Base-by-base conservation (phyloP, 768 basidiomycete genomes). In the Podaxis rugospora region DNA sequence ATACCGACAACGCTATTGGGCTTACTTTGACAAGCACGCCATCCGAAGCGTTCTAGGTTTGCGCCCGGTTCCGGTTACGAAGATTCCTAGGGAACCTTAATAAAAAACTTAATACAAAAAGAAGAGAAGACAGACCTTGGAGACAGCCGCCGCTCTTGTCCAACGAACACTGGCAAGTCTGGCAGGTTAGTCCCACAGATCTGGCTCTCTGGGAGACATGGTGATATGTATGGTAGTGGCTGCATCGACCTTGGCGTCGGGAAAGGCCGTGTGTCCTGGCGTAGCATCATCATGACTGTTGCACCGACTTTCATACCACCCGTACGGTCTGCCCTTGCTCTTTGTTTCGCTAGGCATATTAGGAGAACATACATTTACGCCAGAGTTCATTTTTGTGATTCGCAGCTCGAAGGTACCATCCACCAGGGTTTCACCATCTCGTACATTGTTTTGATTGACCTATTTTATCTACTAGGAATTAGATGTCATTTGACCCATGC, bases 241-340 rank as follows among this genome's bases (percentile, higher is more conserved):
- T 11, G 16, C 28, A 9, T 32, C 28, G 28, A 7, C 28, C 28
- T 32, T 44, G 55, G 67, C 64, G 46, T 68, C 73, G 46, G 75
- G 73, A 71, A 72, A 68, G 36, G 37, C 37, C 37, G 11, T 18
- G 37, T 54, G 36, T 32, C 16, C 52, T 39, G 52, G 36, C 18
- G 35, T 40, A 54, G 52, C 11, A 54, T n/a, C n/a, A n/a, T n/a
- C n/a, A n/a, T n/a, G n/a, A n/a, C 32, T 28, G 14, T 32, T 46
- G 28, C 32, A 3, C 28, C 28, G 10, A 35, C 39, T 0, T 47
- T 57, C 55, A 57, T 57, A 57, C 35, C 57, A 37, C 57, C 35
- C 49, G 57, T 50, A 13, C 13, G 5, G 23, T 37, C 47, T 37
- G 32, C 23, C 46, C 10, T 47, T 47, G 18, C 44, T 4, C n/a